A percentile compares a stretch with the other conserved stretches of the same genome.
phyloP scores from a whole-genome alignment of 23 red algal species.

The Gracilaria vermiculophylla region DNA sequence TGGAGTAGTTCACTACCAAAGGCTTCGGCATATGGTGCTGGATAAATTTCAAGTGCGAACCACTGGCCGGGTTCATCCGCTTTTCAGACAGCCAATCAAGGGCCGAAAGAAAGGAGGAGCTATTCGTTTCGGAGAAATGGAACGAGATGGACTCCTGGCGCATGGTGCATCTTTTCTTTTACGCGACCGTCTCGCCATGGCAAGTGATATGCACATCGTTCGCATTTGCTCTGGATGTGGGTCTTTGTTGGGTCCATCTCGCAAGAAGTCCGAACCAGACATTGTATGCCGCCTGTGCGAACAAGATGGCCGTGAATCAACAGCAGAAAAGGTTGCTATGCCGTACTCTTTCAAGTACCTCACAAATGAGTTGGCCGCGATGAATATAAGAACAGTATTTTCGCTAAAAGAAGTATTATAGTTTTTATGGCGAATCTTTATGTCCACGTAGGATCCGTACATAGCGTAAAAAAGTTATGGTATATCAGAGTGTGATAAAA shows the following conservation, averaged over 20 bases:
- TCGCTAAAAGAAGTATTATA: conserved; percentile 59
- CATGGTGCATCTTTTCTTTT: conserved; percentile 88
- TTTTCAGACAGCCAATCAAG: conserved; percentile 87
- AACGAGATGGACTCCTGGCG: conserved; percentile 88
- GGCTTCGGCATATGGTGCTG: conserved; percentile 90
- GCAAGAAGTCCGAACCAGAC: background rate
- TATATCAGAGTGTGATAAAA: background rate
- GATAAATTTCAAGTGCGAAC: conserved; percentile 99
- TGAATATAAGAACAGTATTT: conserved; percentile 91
- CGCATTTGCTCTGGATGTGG: conserved; percentile 77
- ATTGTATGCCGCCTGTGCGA: conserved; percentile 6
- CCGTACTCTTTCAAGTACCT: conserved; percentile 97
- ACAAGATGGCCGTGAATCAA: background rate
- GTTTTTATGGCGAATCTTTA: too few species aligned
- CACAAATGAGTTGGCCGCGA: conserved; percentile 86
- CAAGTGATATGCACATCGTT: conserved; percentile 82
- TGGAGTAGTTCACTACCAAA: conserved; percentile 92
- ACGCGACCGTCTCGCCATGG: conserved; percentile 78
- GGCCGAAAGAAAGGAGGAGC: conserved; percentile 89
- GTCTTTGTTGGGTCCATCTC: conserved; percentile 72
- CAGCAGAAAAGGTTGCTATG: conserved; percentile 59
- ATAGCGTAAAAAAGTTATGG: too few species aligned
- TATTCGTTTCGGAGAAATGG: conserved; percentile 99
- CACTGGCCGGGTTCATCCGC: conserved; percentile 72
- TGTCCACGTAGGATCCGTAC: too few species aligned